Conservation (phyloP, 352 stramenopile genomes). For the Globisporangium irregulare region DNA sequence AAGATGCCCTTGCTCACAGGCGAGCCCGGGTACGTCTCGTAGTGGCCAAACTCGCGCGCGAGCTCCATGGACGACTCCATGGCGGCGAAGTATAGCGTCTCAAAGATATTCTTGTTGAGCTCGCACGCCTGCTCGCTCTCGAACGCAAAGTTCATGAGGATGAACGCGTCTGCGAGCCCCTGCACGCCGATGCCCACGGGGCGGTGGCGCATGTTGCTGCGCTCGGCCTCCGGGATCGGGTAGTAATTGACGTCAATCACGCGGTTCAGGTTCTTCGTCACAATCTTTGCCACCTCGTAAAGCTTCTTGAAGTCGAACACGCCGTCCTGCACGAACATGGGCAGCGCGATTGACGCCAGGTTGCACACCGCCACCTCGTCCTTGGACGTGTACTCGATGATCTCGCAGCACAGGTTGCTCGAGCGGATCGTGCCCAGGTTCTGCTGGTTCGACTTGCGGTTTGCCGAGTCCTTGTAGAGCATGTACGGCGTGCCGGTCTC, state of each 20-base stretch:
- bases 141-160: conserved; percentile 96
- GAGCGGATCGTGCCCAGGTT: conserved; percentile 99
- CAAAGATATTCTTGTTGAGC: conserved; percentile 99
- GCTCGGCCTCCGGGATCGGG: conserved; percentile 86
- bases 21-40: conserved; percentile 96
- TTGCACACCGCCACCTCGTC: conserved; percentile 99
- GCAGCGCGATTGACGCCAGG: conserved; percentile 96
- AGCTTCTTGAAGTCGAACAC: conserved; percentile 97
- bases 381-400: conserved; percentile 97
- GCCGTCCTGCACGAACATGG: conserved; percentile 90
- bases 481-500: conserved; percentile 99
- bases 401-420: conserved; percentile 99
- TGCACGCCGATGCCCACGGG: conserved; percentile 99
- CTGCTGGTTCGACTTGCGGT: conserved; percentile 99
- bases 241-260: conserved; percentile 99
- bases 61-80: conserved; percentile 96
- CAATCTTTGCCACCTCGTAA: conserved; percentile 94
- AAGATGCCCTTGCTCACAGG: conserved; percentile 96
- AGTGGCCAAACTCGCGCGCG: conserved; percentile 91
- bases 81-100: conserved; percentile 99
- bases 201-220: conserved; percentile 97
- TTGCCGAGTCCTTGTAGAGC: conserved; percentile 99
- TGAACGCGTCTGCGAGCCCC: conserved; percentile 97
- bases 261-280: conserved; percentile 98
- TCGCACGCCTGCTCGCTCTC: conserved; percentile 89